Evolutionary conservation across 148 eudicot species (phyloP), one percentile per base, ranked within the genome.

Genomic region (Rhododendron ovatum): DNA sequence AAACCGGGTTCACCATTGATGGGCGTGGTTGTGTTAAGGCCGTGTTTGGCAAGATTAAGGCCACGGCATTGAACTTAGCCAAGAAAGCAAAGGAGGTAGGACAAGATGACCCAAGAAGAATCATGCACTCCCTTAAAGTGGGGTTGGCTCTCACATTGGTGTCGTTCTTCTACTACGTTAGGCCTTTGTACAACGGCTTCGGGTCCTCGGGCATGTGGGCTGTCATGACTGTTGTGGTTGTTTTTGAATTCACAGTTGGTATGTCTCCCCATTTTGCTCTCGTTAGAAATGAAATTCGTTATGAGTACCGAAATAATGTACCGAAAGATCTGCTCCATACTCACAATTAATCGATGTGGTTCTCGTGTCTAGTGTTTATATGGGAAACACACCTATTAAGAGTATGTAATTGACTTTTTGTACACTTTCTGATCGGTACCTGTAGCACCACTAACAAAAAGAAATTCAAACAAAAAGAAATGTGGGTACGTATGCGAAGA

Each of bases 181-280:
- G 91, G 61, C 96, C 95, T 20, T 90, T 96, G 3, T 95, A 93
- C 61, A 73, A 89, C 37, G 89, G 91, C 59, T 91, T 96, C 47
- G 95, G 93, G 67, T 90, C 78, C 1, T 89, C 95, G 22, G 95
- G 93, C 85, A 92, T 92, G 94, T 96, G 98, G 98, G 98, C 96
- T 81, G 91, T 96, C 45, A 78, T 95, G 79, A 96, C 98, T 35
- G 98, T 96, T 14, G 98, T 96, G 9, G 94, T 96, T 14, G 92
- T 95, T 51, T 95, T 94, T 55, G 98, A 96, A 85, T 96, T 88
- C 78, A 81, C 95, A 1, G 96, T 95, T 48, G 98, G 98, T 96
- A 88, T 84, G 92, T 82, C 18, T 12, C 76, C 76, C 39, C 76
- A 71, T 71, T 71, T 71, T 71, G 8, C 65, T 59, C 67, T 59